Evolutionary conservation across 257 asterid genomes (phyloP), one percentile per base, ranked within the genome.

Genomic region (Plectranthus barbatus): DNA sequence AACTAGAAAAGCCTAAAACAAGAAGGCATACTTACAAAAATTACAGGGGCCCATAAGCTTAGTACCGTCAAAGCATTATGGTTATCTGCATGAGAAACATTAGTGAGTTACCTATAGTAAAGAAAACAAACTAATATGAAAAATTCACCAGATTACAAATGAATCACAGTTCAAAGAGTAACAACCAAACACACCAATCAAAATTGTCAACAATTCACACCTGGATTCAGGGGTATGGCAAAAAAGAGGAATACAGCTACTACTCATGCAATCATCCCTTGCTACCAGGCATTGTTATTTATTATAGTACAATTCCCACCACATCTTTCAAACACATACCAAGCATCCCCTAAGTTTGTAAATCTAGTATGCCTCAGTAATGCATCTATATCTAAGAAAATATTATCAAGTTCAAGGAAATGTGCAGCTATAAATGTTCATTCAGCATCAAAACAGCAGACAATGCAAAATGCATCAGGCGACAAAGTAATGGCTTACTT

Each of bases 31-130:
- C 97, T 87, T 79, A 93, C 99, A 67, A 83, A 58, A 66, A 90
- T 55, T 66, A 93, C 96, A 36, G 96, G 99, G 58, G 88, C 90
- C 99, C 99, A 93, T 67, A 93, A 80, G 87, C 95, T 82, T 69
- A 79, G 79, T 19, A 93, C 75, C 4, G 99, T 79, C 49, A 87
- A 61, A 56, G 94, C 94, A 77, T 90, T 93, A 75, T 89, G 86
- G 74, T 93, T 93, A 77, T 90, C 99, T 93, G 74, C 85, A 84
- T 58, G 62, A 48, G 70, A 78, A 12, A 33, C 1, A 62, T 54
- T 56, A 39, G 56, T 60, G 46, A 42, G 45, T 55, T 57, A 74
- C 64, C 48, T 63, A 23, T 18, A 12, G 10, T 36, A 74, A 17
- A 26, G 33, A 26, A 33, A 58, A 60, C 15, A 34, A 31, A 61